Evolutionary conservation across 352 stramenopile genomes (phyloP).

Genomic region (Globisporangium yorkense): DNA sequence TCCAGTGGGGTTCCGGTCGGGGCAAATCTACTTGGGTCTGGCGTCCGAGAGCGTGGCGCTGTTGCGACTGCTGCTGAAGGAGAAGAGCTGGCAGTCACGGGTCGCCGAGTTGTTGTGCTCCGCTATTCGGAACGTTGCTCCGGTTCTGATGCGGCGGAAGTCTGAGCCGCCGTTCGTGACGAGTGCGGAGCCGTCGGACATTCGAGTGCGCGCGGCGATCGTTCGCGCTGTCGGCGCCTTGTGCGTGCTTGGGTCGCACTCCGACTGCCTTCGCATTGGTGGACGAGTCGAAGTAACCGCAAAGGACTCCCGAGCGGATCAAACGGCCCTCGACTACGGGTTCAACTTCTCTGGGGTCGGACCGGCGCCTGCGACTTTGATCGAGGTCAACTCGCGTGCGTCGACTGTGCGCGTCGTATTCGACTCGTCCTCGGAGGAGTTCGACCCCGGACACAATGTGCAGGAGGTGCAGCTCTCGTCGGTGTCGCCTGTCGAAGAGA

Average conservation of each 20-base stretch:
- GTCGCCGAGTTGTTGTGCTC: slow-evolving; percentile 64
- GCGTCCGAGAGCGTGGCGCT: slow-evolving; percentile 82
- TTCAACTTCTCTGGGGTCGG: slow-evolving; percentile 40
- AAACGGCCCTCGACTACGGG: slow-evolving; percentile 38
- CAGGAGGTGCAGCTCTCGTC: slow-evolving; percentile 70
- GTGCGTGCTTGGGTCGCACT: slow-evolving; percentile 79
- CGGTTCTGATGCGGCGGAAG: slow-evolving; percentile 45
- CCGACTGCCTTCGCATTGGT: slow-evolving; percentile 77
- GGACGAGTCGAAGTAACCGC: slow-evolving; percentile 66
- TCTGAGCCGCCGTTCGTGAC: slow-evolving; percentile 7
- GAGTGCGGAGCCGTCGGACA: slow-evolving; percentile 33
- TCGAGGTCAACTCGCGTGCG: slow-evolving; percentile 55
- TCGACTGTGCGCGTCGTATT: slow-evolving; percentile 79
- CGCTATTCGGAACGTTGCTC: slow-evolving; percentile 70
- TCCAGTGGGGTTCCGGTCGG: slow-evolving; percentile 72
- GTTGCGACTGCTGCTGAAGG: slow-evolving; percentile 60
- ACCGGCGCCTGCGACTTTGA: slow-evolving; percentile 63
- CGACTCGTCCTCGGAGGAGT: slow-evolving; percentile 53
- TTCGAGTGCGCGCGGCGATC: slow-evolving; percentile 65
- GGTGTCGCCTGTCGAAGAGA: slow-evolving; percentile 73
- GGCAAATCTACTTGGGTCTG: slow-evolving; percentile 70
- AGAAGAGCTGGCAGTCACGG: slow-evolving; percentile 51
- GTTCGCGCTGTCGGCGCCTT: slow-evolving; percentile 75
- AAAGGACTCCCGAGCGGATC: slow-evolving; percentile 24
- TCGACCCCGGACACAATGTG: slow-evolving; percentile 76